Evolutionary conservation across 768 basidiomycete genomes (phyloP).

Genomic region (Filobasidium floriforme): DNA sequence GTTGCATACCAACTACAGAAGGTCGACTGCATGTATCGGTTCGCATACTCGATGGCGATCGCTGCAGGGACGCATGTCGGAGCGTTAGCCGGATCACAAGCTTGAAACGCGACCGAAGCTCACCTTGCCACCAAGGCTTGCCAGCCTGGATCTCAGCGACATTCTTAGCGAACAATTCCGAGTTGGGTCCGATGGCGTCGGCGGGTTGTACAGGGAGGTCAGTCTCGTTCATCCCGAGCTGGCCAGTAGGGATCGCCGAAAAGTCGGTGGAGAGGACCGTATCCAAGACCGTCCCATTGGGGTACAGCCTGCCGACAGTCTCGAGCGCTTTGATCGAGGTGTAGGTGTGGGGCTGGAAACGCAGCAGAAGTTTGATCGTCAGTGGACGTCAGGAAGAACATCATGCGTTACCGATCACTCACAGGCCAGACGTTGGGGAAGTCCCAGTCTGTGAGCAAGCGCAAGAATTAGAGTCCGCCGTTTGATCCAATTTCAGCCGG

Average conservation of each 20-base stretch:
- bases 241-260: constrained; percentile 65
- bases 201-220: constrained; percentile 62
- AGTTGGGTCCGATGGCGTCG: constrained; percentile 44
- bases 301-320: constrained; percentile 64
- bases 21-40: constrained; percentile 72
- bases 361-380: background rate
- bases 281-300: constrained; percentile 53
- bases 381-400: constrained; percentile 26
- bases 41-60: constrained; percentile 66
- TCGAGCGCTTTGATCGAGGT: constrained; percentile 70
- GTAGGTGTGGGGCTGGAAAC: constrained; percentile 41
- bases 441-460: constrained; percentile 19
- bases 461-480: background rate
- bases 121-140: constrained; percentile 37
- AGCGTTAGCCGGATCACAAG: constrained; percentile 59
- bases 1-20: constrained; percentile 90
- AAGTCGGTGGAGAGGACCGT: constrained; percentile 53
- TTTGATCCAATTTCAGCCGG: background rate
- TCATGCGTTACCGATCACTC: constrained; percentile 55
- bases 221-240: constrained; percentile 66
- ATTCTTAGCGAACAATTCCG: constrained; percentile 54
- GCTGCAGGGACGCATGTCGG: constrained; percentile 51
- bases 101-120: constrained; percentile 42
- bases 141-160: constrained; percentile 45
- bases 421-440: constrained; percentile 76